Evolutionary conservation across 768 basidiomycete species (phyloP).

Genomic region (Boletus barrowsii): DNA sequence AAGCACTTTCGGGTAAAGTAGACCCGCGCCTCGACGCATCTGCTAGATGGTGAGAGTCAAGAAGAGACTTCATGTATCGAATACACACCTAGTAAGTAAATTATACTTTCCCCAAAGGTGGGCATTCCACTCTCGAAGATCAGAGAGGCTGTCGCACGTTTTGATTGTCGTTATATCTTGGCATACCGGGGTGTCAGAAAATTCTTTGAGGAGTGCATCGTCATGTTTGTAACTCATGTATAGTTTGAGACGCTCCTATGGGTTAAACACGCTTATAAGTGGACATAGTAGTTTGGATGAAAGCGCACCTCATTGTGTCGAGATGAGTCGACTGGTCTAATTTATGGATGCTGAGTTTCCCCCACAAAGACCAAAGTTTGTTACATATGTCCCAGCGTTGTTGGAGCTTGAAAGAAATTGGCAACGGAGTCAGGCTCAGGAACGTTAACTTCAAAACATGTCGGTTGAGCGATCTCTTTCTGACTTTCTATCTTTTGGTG

Average conservation of each 20-base stretch:
- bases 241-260: slow-evolving; percentile 35
- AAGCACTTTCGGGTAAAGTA: slow-evolving; percentile 41
- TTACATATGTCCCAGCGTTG: too few relatives aligned
- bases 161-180: slow-evolving; percentile 22
- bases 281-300: neutral
- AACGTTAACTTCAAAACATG: too few relatives aligned
- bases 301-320: slow-evolving; percentile 31
- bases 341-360: too few relatives aligned
- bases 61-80: neutral
- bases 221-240: slow-evolving; percentile 37
- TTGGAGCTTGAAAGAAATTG: too few relatives aligned
- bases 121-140: slow-evolving; percentile 33
- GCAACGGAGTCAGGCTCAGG: too few relatives aligned
- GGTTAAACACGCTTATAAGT: neutral
- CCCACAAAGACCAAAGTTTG: too few relatives aligned
- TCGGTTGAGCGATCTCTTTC: too few relatives aligned
- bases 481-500: too few relatives aligned
- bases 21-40: slow-evolving; percentile 37
- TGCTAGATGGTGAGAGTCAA: slow-evolving; percentile 13
- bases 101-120: slow-evolving; percentile 32
- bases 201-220: slow-evolving; percentile 30
- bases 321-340: neutral
- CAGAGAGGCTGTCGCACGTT: slow-evolving; percentile 29
- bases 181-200: slow-evolving; percentile 28
- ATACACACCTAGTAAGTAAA: slow-evolving; percentile 31